A percentile compares a stretch with the other conserved stretches of the same genome.
Evolutionary conservation across 495 filamentous ascomycete species (phyloP).

Genomic region (Xylaria grammica): DNA sequence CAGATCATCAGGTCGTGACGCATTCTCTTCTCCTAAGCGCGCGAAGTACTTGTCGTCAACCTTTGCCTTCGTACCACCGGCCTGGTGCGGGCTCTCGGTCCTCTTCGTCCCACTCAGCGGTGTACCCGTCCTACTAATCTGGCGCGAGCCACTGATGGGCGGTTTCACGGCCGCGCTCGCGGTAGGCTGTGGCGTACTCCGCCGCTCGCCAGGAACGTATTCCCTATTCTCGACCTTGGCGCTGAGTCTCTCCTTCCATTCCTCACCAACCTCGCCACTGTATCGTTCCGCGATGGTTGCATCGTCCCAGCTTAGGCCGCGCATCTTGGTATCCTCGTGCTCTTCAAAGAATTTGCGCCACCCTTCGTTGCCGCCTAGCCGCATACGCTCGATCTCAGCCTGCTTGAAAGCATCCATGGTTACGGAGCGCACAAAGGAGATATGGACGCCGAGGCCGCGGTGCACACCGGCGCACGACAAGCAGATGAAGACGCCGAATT

Average conservation of each 20-base stretch:
- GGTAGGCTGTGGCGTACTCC: slow-evolving; percentile 38
- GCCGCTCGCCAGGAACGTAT: slow-evolving; percentile 71
- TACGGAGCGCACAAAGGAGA: slow-evolving; percentile 94
- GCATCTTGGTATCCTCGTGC: slow-evolving; percentile 67
- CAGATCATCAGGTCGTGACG: slow-evolving; percentile 70
- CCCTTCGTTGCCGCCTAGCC: slow-evolving; percentile 80
- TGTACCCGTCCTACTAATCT: slow-evolving; percentile 40
- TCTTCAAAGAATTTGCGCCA: slow-evolving; percentile 84
- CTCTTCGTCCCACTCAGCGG: slow-evolving; percentile 68
- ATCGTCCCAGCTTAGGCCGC: slow-evolving; percentile 70
- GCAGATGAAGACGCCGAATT: slow-evolving; percentile 91
- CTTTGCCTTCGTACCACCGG: slow-evolving; percentile 51
- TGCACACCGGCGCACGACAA: slow-evolving; percentile 94
- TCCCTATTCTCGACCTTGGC: slow-evolving; percentile 84
- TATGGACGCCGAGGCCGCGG: slow-evolving; percentile 93
- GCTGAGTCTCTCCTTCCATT: slow-evolving; percentile 90
- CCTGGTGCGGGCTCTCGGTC: slow-evolving; percentile 67
- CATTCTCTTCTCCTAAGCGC: slow-evolving; percentile 79
- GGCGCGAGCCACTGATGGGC: slow-evolving; percentile 35
- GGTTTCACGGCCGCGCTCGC: slow-evolving; percentile 47
- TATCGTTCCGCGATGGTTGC: slow-evolving; percentile 85
- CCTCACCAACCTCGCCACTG: slow-evolving; percentile 84
- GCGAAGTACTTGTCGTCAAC: slow-evolving; percentile 90
- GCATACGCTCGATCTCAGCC: slow-evolving; percentile 84
- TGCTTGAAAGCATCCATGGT: slow-evolving; percentile 98